Conservation (phyloP, 805 yeast genomes). For the Teunomyces kruisii region DNA sequence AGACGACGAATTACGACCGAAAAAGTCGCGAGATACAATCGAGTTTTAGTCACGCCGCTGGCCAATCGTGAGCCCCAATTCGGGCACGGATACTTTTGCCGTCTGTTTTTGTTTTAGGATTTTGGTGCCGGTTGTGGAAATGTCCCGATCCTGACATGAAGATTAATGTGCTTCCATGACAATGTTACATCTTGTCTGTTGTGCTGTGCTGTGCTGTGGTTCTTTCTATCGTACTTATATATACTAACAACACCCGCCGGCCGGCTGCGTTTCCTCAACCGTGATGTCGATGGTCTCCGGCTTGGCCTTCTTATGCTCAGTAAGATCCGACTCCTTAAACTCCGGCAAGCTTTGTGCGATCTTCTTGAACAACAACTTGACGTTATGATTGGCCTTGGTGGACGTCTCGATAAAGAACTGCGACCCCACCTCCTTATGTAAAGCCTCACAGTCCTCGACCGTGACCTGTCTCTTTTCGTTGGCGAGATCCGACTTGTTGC, state of each 20-base stretch:
- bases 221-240: not conserved
- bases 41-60: too few relatives aligned
- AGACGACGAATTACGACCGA: too few relatives aligned
- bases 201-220: too few relatives aligned
- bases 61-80: too few relatives aligned
- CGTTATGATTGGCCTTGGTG: constrained; percentile 93
- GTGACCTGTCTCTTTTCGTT: constrained; percentile 77
- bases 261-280: constrained; percentile 24
- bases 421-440: constrained; percentile 71
- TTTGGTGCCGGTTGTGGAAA: too few relatives aligned
- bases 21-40: too few relatives aligned
- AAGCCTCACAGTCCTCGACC: constrained; percentile 78
- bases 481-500: constrained; percentile 82
- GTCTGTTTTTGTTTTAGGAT: too few relatives aligned
- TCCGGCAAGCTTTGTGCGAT: constrained; percentile 92
- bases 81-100: too few relatives aligned
- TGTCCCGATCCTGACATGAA: too few relatives aligned
- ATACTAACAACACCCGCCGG: constrained; percentile 3
- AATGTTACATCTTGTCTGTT: too few relatives aligned
- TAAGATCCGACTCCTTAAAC: constrained; percentile 29
- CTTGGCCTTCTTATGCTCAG: constrained; percentile 16
- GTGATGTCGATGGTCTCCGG: constrained; percentile 41
- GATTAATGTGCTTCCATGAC: too few relatives aligned
- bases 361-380: constrained; percentile 82
- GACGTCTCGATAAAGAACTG: constrained; percentile 87